Evolutionary conservation across 2,329 filamentous ascomycete genomes (phyloP), one percentile per base, ranked within the genome.

Genomic region (Fusarium euwallaceae): DNA sequence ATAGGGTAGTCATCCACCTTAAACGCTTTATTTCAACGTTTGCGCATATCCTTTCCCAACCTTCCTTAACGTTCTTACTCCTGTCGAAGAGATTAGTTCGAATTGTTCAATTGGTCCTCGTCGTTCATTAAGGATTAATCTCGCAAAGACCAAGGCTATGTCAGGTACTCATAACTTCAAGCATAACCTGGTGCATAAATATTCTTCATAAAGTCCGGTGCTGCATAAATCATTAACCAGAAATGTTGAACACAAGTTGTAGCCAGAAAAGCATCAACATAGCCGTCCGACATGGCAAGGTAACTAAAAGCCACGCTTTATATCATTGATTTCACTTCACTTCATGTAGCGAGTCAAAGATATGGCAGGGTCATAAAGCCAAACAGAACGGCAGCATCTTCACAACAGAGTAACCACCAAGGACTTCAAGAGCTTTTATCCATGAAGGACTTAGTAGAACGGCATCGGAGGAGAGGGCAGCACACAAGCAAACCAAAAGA

Each of bases 71-170:
- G 2, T 2, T 12, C 16, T 12, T 2, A 12, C 9, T 29, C 9
- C 9, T n/a, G 2, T 51, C 1, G 2, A 1, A n/a, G 8, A 51
- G 4, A 7, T 17, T 0, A 27, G 14, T 10, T 2, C 8, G 14
- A 51, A 6, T 24, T 1, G 6, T 51, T 14, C 5, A 24, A 27
- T 27, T 16, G 3, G 4, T 2, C 24, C 43, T 10, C 24, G 14
- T 24, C 4, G 4, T 22, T 22, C 1, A 17, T 3, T 4, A 16
- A 27, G 12, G 4, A 16, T 48, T 4, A 10, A 6, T 41, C 39
- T 7, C 39, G 11, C n/a, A 43, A 20, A 12, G 11, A 3, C 39
- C 6, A 4, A 14, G 20, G 2, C 11, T 22, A 1, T 20, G n/a
- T 6, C 10, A 43, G 41, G 11, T 11, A 43, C 9, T 22, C 41